phyloP scores from a whole-genome alignment of 208 protist species.

The Crithidia bombi region DNA sequence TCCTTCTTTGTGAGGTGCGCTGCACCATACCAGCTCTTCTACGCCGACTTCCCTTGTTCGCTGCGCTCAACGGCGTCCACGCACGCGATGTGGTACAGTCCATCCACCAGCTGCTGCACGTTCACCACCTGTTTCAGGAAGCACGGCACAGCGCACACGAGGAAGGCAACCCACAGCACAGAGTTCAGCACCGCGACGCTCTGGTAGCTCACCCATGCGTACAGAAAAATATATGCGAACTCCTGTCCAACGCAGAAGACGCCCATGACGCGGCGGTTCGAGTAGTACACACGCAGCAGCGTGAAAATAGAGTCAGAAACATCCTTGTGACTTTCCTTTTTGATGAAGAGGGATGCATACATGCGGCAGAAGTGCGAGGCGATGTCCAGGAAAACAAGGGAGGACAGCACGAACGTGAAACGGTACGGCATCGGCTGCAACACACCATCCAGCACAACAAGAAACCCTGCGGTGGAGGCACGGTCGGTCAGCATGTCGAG shows the following conservation, averaged over 20 bases:
- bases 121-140: constrained; percentile 91
- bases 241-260: constrained; percentile 92
- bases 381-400: constrained; percentile 90
- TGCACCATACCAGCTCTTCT: background rate
- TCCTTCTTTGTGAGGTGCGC: background rate
- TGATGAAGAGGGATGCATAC: constrained; percentile 81
- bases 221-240: constrained; percentile 91
- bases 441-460: constrained; percentile 86
- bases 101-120: constrained; percentile 89
- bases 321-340: constrained; percentile 86
- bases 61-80: constrained; percentile 66
- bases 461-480: constrained; percentile 87
- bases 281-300: constrained; percentile 93
- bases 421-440: constrained; percentile 67
- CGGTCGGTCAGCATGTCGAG: constrained; percentile 96
- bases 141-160: constrained; percentile 54
- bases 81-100: constrained; percentile 82
- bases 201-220: constrained; percentile 65
- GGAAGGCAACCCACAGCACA: constrained; percentile 42
- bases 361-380: constrained; percentile 94
- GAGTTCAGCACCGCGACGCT: constrained; percentile 26
- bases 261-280: constrained; percentile 82
- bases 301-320: constrained; percentile 78
- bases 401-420: constrained; percentile 58
- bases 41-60: constrained; percentile 38